These are phyloP conservation scores for Diplodia mutila DNA, from an alignment of 2,329 filamentous ascomycete genomes.

Conservation along the genomic window DNA sequence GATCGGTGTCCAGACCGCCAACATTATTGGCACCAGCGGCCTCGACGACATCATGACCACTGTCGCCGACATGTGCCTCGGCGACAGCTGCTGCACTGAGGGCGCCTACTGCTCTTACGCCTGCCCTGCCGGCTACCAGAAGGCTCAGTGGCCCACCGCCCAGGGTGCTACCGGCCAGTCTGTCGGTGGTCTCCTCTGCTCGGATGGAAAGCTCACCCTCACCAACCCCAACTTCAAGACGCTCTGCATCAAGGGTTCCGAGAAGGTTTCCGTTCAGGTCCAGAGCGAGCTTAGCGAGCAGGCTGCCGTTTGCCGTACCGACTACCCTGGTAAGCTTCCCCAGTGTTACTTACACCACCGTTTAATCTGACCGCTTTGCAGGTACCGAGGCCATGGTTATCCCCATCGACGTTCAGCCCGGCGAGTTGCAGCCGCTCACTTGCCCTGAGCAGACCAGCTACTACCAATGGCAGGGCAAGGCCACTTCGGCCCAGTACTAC, in stretches of 20 bases:
- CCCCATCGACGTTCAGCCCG: constrained; percentile 67
- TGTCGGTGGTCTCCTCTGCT: constrained; percentile 85
- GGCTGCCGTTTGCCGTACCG: constrained; percentile 86
- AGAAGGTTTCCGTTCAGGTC: constrained; percentile 66
- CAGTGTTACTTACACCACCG: neutral
- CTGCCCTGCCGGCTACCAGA: constrained; percentile 89
- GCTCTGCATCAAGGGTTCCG: constrained; percentile 75
- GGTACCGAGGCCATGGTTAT: constrained; percentile 84
- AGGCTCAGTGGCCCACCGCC: constrained; percentile 81
- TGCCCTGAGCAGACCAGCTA: constrained; percentile 74
- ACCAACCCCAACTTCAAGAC: constrained; percentile 68
- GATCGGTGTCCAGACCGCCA: constrained; percentile 71
- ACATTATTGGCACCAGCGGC: constrained; percentile 41
- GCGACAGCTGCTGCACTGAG: constrained; percentile 62
- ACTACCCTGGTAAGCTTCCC: constrained; percentile 75
- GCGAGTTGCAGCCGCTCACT: constrained; percentile 66
- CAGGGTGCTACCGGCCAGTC: constrained; percentile 85
- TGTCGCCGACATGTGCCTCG: constrained; percentile 58
- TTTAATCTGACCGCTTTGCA: constrained; percentile 30
- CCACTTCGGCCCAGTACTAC: constrained; percentile 94
- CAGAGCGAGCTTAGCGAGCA: constrained; percentile 69
- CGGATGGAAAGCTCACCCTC: constrained; percentile 73
- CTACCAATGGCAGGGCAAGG: constrained; percentile 74
- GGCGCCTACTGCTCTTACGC: constrained; percentile 87
- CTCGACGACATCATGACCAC: constrained; percentile 66